A percentile compares a stretch with the other conserved stretches of the same genome.
These are phyloP conservation scores for Neurospora sp. DNA, from an alignment of 495 filamentous ascomycete genomes.

Conservation along the genomic window DNA sequence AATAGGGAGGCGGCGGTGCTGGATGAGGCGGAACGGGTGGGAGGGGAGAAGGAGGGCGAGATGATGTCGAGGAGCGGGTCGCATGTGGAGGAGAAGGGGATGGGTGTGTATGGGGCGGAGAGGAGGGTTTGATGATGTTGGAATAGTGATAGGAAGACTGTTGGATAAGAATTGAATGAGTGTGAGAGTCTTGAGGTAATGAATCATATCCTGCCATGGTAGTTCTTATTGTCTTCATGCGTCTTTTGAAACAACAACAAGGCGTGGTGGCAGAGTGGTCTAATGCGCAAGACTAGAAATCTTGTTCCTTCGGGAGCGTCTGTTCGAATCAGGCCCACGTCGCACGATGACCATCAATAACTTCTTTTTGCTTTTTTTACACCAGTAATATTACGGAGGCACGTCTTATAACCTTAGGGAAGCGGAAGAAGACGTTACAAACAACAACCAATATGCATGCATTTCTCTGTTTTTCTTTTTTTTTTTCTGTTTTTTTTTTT, in stretches of 20 bases:
- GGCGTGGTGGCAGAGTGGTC: not conserved
- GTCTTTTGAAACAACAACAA: not conserved
- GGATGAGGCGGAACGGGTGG: conserved; percentile 27
- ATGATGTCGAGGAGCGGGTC: conserved; percentile 3
- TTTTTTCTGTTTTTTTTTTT: not conserved
- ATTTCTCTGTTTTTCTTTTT: not conserved
- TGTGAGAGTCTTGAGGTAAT: not conserved
- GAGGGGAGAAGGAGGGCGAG: conserved; percentile 11
- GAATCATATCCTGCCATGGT: not conserved
- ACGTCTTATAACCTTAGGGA: not conserved
- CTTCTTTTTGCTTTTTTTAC: not conserved
- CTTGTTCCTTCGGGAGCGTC: not conserved
- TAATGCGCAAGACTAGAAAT: not conserved
- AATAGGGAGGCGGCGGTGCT: conserved; percentile 44
- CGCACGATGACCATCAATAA: not conserved
- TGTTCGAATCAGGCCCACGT: not conserved
- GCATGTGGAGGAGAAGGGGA: not conserved
- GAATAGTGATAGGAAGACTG: not conserved
- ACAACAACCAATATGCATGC: not conserved
- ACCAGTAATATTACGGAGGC: not conserved
- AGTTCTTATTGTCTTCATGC: not conserved
- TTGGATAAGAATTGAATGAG: not conserved
- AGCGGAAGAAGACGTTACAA: not conserved
- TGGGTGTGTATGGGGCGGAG: not conserved
- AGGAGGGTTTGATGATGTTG: not conserved